Evolutionary conservation across 352 stramenopile species (phyloP), one percentile per base, ranked within the genome.

Genomic region (Globisporangium barbulae): DNA sequence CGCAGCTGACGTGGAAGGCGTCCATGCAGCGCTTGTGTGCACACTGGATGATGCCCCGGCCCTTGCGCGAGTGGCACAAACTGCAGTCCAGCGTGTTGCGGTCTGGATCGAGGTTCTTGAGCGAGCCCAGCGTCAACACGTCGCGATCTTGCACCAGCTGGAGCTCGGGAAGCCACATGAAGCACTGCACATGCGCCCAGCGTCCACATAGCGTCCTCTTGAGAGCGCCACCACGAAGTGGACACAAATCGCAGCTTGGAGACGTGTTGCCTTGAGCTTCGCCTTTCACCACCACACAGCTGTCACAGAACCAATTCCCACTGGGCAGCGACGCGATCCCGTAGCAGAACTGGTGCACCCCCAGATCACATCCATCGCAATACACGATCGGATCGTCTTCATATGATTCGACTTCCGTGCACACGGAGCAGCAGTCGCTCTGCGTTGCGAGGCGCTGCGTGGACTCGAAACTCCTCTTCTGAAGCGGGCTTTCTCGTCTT

Each of bases 301-400:
- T 64, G 39, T 94, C 87, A 53, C 92, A 98, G 52, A 88, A 94
- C 87, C 88, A 98, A 17, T 93, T 85, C 5, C 77, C 87, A 56
- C 60, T 75, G 2, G 89, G 88, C 13, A 97, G 57, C 3, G 57
- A 19, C 7, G 68, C 68, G 10, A 97, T 79, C 5, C 86, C 88
- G 55, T 97, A 97, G 72, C 91, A 97, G 61, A 88, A 89, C 67
- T 97, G 90, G 70, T 97, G 91, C 3, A 97, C 86, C 4, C 81
- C 75, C 21, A 93, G 72, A 63, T 96, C 76, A 56, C 91, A 97
- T 5, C 87, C 87, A 53, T 96, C 91, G 54, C 91, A 97, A 67
- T 94, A 96, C 3, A 97, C 75, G 54, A 97, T 97, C 45, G 79
- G 80, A 60, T 97, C 91, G 44, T 93, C 83, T n/a, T 95, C 88